Base-by-base conservation (phyloP, 495 filamentous ascomycete genomes). In the Xylaria grammica region DNA sequence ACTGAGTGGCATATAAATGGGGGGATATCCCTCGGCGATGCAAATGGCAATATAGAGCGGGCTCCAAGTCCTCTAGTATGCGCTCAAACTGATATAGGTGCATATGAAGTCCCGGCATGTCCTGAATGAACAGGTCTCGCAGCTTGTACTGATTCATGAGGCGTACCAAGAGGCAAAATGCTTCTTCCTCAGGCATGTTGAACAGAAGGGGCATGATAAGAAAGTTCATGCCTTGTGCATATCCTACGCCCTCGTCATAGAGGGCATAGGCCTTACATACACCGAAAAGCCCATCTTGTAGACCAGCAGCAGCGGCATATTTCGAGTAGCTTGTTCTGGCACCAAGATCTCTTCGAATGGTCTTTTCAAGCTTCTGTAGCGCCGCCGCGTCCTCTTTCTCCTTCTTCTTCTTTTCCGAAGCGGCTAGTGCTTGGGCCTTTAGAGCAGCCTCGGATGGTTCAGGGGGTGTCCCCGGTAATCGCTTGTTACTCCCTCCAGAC, bases 161-260 rank as follows among this genome's bases (percentile, higher is more conserved):
- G 64, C 91, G 89, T 11, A 97, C 92, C 24, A 99, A 85, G 46
- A 99, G 84, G 68, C 91, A 91, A 71, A 99, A 99, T 0, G 95
- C 94, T 78, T 99, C 95, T 67, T 94, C 93, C 77, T 97, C 96
- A 3, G 94, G 91, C 94, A 97, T 97, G 73, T 97, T 98, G 76
- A 99, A 97, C 5, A 99, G 83, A 32, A 99, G 75, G n/a, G 96
- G 95, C 90, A 97, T 98, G 19, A 90, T 90, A 56, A 99, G 87
- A 72, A 99, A 99, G 66, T 97, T 99, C 91, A 99, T 98, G 64
- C 95, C 95, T 74, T 99, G 95, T 6, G 95, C 95, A 78, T 99
- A 99, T 17, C 95, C 94, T 9, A 99, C 94, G 9, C 82, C 88
- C 61, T 96, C 92, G 75, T 99, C 95, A 69, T 93, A 97, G 44